Percentiles rank a stretch among this genome's conserved stretches.
These are phyloP conservation scores for Rhinocladiella similis DNA, from an alignment of 2,329 filamentous ascomycete genomes.

Conservation along the genomic window DNA sequence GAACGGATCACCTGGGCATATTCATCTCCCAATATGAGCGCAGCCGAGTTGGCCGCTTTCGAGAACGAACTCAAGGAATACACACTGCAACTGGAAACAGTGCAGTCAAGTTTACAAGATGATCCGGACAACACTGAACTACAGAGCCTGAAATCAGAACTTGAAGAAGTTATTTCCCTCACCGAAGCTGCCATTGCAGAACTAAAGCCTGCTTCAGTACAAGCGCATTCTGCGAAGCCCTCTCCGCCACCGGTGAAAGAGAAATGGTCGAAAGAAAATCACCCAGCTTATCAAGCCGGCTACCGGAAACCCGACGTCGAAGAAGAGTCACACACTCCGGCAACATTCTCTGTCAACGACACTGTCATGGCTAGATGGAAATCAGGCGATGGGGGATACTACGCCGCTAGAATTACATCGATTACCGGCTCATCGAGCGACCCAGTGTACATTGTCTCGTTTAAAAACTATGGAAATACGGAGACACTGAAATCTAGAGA, in stretches of 20 bases:
- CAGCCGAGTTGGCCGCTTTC: constrained; percentile 41
- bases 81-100: constrained; percentile 72
- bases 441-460: constrained; percentile 91
- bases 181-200: constrained; percentile 80
- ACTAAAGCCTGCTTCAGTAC: constrained; percentile 61
- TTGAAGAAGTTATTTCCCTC: constrained; percentile 77
- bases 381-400: constrained; percentile 85
- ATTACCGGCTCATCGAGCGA: constrained; percentile 90
- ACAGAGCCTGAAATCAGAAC: constrained; percentile 73
- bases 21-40: constrained; percentile 36
- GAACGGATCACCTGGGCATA: too few species aligned
- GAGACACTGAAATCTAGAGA: constrained; percentile 82
- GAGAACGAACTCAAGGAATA: constrained; percentile 59
- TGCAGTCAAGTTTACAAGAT: constrained; percentile 72
- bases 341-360: constrained; percentile 82
- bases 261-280: constrained; percentile 79
- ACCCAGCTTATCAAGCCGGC: constrained; percentile 71
- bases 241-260: constrained; percentile 59
- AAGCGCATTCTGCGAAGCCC: constrained; percentile 42
- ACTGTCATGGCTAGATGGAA: constrained; percentile 87
- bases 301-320: constrained; percentile 55
- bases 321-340: constrained; percentile 37
- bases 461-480: constrained; percentile 80
- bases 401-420: constrained; percentile 87
- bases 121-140: constrained; percentile 80